Evolutionary conservation across 2,329 filamentous ascomycete species (phyloP).

Genomic region (Daldinia sp.): DNA sequence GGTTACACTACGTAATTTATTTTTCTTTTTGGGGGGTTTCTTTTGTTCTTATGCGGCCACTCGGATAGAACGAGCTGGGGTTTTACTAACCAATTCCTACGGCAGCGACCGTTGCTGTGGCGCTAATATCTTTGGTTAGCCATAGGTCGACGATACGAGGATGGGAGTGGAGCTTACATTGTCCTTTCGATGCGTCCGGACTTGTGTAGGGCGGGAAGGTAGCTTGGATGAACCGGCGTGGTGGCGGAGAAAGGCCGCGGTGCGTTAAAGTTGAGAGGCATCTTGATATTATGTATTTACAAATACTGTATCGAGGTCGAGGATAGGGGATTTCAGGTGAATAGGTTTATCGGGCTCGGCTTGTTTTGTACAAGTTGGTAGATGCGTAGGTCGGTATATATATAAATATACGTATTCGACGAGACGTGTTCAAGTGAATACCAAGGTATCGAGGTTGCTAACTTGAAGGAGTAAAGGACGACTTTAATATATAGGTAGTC

Average conservation of each 20-base stretch:
- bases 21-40: too few species aligned
- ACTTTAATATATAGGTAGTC: neutral
- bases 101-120: slow-evolving; percentile 45
- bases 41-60: neutral
- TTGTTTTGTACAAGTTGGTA: neutral
- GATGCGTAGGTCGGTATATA: too few species aligned
- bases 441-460: neutral
- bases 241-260: slow-evolving; percentile 48
- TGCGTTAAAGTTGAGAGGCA: slow-evolving; percentile 27
- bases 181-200: slow-evolving; percentile 44
- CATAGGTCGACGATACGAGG: neutral
- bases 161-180: slow-evolving; percentile 42
- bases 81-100: slow-evolving; percentile 45
- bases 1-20: too few species aligned
- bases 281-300: slow-evolving; percentile 11
- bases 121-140: slow-evolving; percentile 40
- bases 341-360: neutral
- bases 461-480: neutral
- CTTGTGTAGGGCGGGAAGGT: slow-evolving; percentile 47
- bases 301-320: neutral
- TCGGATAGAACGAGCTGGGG: neutral
- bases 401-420: too few species aligned
- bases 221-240: slow-evolving; percentile 47
- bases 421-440: neutral
- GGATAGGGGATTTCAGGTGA: neutral